Evolutionary conservation across 495 filamentous ascomycete genomes (phyloP).

Genomic region (Lindgomyces ingoldianus): DNA sequence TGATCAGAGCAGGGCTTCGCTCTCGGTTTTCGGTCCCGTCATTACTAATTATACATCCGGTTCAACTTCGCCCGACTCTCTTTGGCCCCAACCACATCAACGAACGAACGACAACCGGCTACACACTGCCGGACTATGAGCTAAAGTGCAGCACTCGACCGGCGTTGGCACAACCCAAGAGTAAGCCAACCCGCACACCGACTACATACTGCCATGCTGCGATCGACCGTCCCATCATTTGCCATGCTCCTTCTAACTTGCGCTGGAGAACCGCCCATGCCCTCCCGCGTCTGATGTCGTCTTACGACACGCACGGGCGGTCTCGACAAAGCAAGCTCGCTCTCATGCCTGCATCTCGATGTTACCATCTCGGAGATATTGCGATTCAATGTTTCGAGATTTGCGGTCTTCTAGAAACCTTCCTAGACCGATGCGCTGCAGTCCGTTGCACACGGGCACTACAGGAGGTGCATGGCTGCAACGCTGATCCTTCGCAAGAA

Average conservation of each 20-base stretch:
- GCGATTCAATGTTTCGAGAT: constrained; percentile 1
- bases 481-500: not conserved
- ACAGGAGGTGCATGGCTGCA: constrained; percentile 13
- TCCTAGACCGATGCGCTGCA: constrained; percentile 1
- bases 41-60: constrained; percentile 22
- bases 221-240: constrained; percentile 21
- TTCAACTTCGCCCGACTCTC: constrained; percentile 3
- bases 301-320: constrained; percentile 4
- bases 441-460: not conserved
- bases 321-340: not conserved
- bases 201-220: constrained; percentile 15
- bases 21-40: constrained; percentile 3
- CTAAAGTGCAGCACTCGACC: not conserved
- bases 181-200: constrained; percentile 18
- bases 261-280: not conserved
- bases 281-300: constrained; percentile 12
- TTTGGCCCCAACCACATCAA: constrained; percentile 3
- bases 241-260: not conserved
- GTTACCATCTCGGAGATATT: constrained; percentile 7
- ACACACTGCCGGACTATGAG: constrained; percentile 11
- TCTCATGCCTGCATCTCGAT: not conserved
- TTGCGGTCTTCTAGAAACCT: constrained; percentile 15
- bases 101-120: constrained; percentile 7
- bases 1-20: constrained; percentile 15
- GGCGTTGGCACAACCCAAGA: constrained; percentile 12